Conservation (phyloP, 2,329 filamentous ascomycete species). For the Neonectria punicea region DNA sequence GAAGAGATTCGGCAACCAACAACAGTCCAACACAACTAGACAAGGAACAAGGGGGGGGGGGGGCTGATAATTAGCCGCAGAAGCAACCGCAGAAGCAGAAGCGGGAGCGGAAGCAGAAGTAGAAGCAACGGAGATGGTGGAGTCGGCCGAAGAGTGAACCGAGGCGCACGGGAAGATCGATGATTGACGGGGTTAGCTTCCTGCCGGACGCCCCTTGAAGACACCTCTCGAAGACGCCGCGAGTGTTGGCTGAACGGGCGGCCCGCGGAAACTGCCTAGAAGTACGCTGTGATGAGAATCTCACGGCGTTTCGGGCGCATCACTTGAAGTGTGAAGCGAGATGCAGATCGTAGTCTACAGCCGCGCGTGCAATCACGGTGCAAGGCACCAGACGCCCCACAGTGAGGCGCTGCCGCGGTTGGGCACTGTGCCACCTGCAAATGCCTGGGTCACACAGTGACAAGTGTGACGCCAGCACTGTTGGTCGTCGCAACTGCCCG, state of each 20-base stretch:
- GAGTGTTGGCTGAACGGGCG: constrained; percentile 27
- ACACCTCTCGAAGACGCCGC: constrained; percentile 22
- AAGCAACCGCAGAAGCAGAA: constrained; percentile 29
- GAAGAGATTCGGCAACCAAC: constrained; percentile 27
- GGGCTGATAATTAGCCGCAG: constrained; percentile 23
- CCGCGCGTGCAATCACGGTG: constrained; percentile 38
- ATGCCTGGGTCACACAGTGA: constrained; percentile 27
- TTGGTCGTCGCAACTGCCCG: constrained; percentile 9
- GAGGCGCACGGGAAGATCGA: background rate
- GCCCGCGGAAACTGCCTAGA: constrained; percentile 19
- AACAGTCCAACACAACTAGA: constrained; percentile 3
- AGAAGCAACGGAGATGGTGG: constrained; percentile 30
- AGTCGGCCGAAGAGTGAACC: constrained; percentile 20
- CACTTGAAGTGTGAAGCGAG: constrained; percentile 32
- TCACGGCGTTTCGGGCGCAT: constrained; percentile 32
- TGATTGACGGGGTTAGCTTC: constrained; percentile 15
- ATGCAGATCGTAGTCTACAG: constrained; percentile 34
- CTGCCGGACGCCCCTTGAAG: constrained; percentile 26
- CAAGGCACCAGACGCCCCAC: constrained; percentile 35
- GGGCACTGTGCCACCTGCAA: constrained; percentile 33
- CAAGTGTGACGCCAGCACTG: constrained; percentile 30
- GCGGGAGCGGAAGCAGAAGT: constrained; percentile 1
- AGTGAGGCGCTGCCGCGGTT: constrained; percentile 17
- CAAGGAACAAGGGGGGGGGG: constrained; percentile 10
- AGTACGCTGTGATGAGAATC: constrained; percentile 26